These are phyloP conservation scores for Pleurotus pulmonarius DNA, from an alignment of 768 basidiomycete genomes.

Conservation along the genomic window DNA sequence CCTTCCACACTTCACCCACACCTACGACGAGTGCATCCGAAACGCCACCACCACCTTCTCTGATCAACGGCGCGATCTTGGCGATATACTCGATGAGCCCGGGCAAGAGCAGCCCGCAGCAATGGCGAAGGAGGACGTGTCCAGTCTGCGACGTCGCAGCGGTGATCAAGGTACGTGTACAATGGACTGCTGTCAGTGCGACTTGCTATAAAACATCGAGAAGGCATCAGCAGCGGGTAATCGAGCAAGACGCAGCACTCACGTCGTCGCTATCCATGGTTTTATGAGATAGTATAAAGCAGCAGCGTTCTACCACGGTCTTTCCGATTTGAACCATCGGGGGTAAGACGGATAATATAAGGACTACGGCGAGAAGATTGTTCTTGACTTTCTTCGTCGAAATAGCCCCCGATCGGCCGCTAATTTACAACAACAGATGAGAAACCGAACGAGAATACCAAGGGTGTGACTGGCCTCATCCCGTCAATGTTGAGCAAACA, in stretches of 20 bases:
- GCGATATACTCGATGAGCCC: slow-evolving; percentile 80
- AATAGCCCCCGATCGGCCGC: slow-evolving; percentile 75
- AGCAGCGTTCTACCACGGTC: slow-evolving; percentile 78
- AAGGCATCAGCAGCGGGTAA: not conserved
- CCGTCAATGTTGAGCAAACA: slow-evolving; percentile 86
- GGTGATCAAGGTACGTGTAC: slow-evolving; percentile 77
- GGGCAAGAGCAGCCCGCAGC: slow-evolving; percentile 69
- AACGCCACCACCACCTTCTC: slow-evolving; percentile 24
- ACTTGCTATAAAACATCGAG: slow-evolving; percentile 15
- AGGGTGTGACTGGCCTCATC: slow-evolving; percentile 63
- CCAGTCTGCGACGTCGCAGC: slow-evolving; percentile 56
- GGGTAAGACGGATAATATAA: slow-evolving; percentile 81
- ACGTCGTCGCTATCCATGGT: slow-evolving; percentile 71
- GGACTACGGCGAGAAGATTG: slow-evolving; percentile 82
- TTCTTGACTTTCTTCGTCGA: slow-evolving; percentile 84
- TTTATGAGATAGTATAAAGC: slow-evolving; percentile 81
- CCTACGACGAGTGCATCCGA: slow-evolving; percentile 57
- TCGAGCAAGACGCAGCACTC: slow-evolving; percentile 11
- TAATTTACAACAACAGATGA: slow-evolving; percentile 23
- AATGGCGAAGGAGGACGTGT: slow-evolving; percentile 65
- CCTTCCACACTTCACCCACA: slow-evolving; percentile 78
- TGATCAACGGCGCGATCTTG: slow-evolving; percentile 57
- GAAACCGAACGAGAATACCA: not conserved
- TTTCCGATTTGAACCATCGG: slow-evolving; percentile 62
- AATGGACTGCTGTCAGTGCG: slow-evolving; percentile 85